These are phyloP conservation scores for Chlamydomonas sp. DNA, from an alignment of 139 green algal genomes.

Conservation along the genomic window DNA sequence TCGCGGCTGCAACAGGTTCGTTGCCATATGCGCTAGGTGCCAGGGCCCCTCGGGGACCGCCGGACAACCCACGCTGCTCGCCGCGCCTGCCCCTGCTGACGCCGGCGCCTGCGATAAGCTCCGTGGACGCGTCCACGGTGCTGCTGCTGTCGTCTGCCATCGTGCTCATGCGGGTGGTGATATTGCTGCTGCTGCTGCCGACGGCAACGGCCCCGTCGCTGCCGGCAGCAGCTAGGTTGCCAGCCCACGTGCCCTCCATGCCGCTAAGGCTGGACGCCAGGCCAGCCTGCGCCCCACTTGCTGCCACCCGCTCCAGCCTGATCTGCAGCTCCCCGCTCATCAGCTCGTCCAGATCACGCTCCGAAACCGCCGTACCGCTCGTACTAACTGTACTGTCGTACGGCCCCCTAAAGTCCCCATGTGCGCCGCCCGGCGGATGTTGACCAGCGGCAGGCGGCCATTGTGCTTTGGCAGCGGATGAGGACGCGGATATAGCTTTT, in stretches of 20 bases:
- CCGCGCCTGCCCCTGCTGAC: not conserved
- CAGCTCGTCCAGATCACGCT: conserved; percentile 4
- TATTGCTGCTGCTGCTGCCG: too few species aligned
- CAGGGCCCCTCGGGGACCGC: too few species aligned
- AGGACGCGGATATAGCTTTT: not conserved
- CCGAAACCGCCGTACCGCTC: not conserved
- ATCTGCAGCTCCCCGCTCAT: conserved; percentile 9
- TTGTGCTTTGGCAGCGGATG: not conserved
- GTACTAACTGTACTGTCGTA: not conserved
- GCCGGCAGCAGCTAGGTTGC: too few species aligned
- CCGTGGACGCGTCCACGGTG: not conserved
- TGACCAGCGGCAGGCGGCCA: not conserved
- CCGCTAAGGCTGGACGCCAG: too few species aligned
- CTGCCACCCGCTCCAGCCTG: conserved; percentile 10
- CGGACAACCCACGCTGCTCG: too few species aligned
- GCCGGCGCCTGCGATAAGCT: not conserved
- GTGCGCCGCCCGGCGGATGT: not conserved
- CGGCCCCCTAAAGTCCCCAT: not conserved
- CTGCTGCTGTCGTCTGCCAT: not conserved
- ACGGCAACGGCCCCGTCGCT: too few species aligned
- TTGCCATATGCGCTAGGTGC: too few species aligned
- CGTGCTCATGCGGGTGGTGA: too few species aligned
- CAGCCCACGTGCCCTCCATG: too few species aligned
- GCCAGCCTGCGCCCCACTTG: not conserved
- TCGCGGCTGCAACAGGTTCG: too few species aligned